Base-by-base conservation (phyloP, 2,329 filamentous ascomycete species). In the Trichothecium sympodiale region DNA sequence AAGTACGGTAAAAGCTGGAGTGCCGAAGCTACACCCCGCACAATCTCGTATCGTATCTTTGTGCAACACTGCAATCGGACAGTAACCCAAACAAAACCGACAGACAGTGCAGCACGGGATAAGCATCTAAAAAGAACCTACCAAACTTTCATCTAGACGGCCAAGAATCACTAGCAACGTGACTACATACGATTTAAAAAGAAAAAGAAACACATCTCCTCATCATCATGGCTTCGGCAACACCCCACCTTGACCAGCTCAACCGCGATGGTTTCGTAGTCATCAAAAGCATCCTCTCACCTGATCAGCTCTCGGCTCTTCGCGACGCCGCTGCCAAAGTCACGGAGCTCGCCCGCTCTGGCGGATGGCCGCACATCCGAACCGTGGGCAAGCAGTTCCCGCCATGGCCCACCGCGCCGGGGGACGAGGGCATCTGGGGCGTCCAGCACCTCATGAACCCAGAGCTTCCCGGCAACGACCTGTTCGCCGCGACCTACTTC, bases 341-440 rank as follows among this genome's bases (percentile, higher is more conserved):
- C n/a, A 75, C 77, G 15, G 52, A 60, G 3, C 61, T 74, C 29
- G 80, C 83, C 29, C 76, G 83, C 43, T 47, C 63, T n/a, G 85
- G 85, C 27, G 51, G 67, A 42, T 94, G 86, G 86, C 83, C 83
- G 3, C 71, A 82, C 58, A 77, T 93, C 50, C 81, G 86, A 44
- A 89, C 83, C 1, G 73, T 91, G 3, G 83, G 83, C 36, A 93
- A 93, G 58, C 86, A 94, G 59, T 94, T 94, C 61, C 87, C 86
- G 1, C 87, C 87, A 0, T 94, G 86, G 86, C 64, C 71, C 4
- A 65, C 65, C n/a, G 64, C 66, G 34, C 61, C 67, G 2, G 62
- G 65, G 0, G 58, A 62, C 2, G 56, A 67, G 35, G 84, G 84
- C 15, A 93, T 94, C 56, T 94, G 86, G 87, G 86, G 85, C 43